phyloP scores from a whole-genome alignment of 345 rosid genomes.

The Brassica rapa region DNA sequence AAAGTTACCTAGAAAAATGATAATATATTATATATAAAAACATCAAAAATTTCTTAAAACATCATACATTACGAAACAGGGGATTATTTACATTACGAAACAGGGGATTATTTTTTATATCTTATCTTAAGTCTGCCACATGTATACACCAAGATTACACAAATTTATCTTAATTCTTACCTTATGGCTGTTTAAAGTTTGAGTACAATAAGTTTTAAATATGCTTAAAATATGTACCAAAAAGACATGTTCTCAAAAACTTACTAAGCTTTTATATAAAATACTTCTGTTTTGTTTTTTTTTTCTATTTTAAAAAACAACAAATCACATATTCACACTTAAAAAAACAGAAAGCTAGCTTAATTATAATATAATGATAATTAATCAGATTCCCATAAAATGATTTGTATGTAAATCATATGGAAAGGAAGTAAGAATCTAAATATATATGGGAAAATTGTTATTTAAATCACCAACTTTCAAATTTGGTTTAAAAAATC shows the following conservation, averaged over 20 bases:
- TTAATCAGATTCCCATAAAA: not conserved
- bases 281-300: not conserved
- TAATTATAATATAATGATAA: not conserved
- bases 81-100: not conserved
- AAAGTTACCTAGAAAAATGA: no score
- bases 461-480: no score
- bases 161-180: not conserved
- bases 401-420: not conserved
- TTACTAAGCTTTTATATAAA: not conserved
- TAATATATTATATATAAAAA: no score
- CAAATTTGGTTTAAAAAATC: not conserved
- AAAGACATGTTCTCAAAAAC: not conserved
- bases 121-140: not conserved
- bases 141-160: not conserved
- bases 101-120: not conserved
- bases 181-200: not conserved
- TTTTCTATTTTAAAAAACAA: not conserved
- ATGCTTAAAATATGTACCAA: not conserved
- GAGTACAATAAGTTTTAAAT: not conserved
- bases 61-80: no score
- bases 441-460: not conserved
- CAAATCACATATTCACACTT: not conserved
- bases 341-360: not conserved
- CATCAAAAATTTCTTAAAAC: no score
- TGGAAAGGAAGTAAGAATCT: not conserved